phyloP scores from a whole-genome alignment of 805 yeast genomes.

The Isabelozyma pseudorhagii region DNA sequence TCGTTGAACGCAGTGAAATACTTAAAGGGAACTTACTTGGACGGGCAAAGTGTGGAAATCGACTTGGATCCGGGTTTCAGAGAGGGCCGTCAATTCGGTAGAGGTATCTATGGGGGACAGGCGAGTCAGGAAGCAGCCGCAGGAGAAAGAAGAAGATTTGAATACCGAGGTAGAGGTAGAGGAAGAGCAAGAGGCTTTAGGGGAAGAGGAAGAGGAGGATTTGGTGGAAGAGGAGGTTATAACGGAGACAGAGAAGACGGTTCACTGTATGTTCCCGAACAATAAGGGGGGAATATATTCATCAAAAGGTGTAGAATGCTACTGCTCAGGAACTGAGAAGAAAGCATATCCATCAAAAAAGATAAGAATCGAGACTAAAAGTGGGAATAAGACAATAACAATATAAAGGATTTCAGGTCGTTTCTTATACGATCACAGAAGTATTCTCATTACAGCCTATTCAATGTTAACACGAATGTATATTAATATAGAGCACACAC shows the following conservation, averaged over 20 bases:
- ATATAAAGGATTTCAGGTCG: too few species aligned
- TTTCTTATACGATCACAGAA: too few species aligned
- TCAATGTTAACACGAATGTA: not conserved
- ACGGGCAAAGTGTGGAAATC: slow-evolving; percentile 75
- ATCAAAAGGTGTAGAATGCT: too few species aligned
- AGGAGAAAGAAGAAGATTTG: slow-evolving; percentile 7
- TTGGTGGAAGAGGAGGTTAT: slow-evolving; percentile 23
- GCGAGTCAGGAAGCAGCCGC: slow-evolving; percentile 61
- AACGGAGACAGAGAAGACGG: slow-evolving; percentile 3
- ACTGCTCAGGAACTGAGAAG: too few species aligned
- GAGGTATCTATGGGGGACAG: slow-evolving; percentile 93
- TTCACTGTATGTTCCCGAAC: not conserved
- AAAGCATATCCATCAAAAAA: too few species aligned
- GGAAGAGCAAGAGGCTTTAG: slow-evolving; percentile 38
- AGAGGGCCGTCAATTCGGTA: slow-evolving; percentile 94
- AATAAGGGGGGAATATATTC: too few species aligned
- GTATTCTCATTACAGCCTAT: too few species aligned
- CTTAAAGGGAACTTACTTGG: slow-evolving; percentile 76
- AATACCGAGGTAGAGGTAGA: slow-evolving; percentile 12
- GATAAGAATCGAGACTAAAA: too few species aligned
- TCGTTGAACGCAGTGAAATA: slow-evolving; percentile 83
- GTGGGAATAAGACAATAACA: too few species aligned
- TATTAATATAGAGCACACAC: not conserved
- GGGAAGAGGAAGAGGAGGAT: slow-evolving; percentile 38
- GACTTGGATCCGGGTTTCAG: slow-evolving; percentile 95